Base-by-base conservation (phyloP, 495 filamentous ascomycete species). In the Baudoinia panamericana region DNA sequence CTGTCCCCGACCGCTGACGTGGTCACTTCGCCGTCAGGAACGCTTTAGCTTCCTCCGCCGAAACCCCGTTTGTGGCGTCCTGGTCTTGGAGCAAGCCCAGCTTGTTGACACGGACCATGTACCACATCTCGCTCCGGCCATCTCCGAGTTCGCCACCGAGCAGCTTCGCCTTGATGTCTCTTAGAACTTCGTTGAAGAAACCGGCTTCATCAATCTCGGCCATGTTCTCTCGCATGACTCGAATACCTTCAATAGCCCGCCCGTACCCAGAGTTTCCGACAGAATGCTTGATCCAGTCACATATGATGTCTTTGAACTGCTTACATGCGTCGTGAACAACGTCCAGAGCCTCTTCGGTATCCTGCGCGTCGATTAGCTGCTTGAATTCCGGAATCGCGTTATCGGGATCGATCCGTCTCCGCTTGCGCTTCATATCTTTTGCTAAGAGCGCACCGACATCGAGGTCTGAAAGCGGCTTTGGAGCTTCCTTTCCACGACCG, bases 341-440 rank as follows among this genome's bases (percentile, higher is more conserved):
- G n/a, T n/a, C n/a, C n/a, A n/a, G n/a, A 3, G 64, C 64, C 12
- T 77, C 62, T 4, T 26, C 18, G 22, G 75, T 73, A 11, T 76
- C 72, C 1, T 81, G 70, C 1, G 62, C 60, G 0, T 68, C 67
- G 12, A 96, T 66, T 16, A 74, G 71, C 60, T 88, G 84, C 53
- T 85, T 92, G 71, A 95, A 96, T 37, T 87, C 80, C 0, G 92
- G 86, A 31, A 99, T 82, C 4, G 85, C 75, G 51, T 99, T 96
- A 18, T 76, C 65, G 0, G 72, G 51, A 2, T 78, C 79, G 37
- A 99, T 86, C 41, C 72, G 78, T 27, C 62, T 53, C 8, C 64
- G 70, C 47, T 76, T 76, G 25, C 49, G 40, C 21, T 46, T 52
- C 16, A 25, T 37, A 29, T 74, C 63, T 55, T 63, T 54, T 30